Conservation (phyloP, 2,329 filamentous ascomycete genomes). For the Botrytis cinerea region DNA sequence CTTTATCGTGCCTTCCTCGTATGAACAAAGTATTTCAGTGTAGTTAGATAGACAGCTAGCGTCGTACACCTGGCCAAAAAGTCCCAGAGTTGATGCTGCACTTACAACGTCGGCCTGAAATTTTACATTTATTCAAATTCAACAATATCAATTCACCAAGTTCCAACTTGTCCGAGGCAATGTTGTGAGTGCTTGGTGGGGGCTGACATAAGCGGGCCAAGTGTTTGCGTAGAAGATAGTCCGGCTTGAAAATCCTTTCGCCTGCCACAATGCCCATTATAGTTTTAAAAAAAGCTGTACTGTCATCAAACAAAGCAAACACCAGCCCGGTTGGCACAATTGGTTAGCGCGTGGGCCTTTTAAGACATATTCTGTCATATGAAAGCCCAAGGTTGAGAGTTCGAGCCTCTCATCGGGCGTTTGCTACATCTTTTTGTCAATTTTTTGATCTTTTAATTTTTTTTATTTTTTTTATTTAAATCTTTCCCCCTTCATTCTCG, state of each 20-base stretch:
- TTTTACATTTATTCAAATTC: background rate
- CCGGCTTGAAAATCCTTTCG: background rate
- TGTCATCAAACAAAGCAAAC: background rate
- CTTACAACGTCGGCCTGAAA: background rate
- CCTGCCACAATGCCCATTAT: fast-evolving
- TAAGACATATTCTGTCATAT: background rate
- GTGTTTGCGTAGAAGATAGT: background rate
- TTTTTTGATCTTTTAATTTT: background rate
- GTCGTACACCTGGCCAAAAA: background rate
- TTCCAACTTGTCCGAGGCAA: background rate
- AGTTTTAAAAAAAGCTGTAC: fast-evolving
- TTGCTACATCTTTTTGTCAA: fast-evolving
- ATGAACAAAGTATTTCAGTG: background rate
- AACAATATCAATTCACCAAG: background rate
- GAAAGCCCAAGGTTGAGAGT: constrained; percentile 31
- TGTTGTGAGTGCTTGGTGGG: background rate
- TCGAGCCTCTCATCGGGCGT: constrained; percentile 27
- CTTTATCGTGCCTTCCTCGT: background rate
- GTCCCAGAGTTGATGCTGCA: background rate
- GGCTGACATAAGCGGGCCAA: background rate
- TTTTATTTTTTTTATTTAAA: too few species aligned
- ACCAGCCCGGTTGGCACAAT: constrained; percentile 26
- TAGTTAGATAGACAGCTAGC: background rate
- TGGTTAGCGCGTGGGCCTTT: constrained; percentile 33
- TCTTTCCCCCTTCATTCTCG: background rate